Base-by-base conservation (phyloP, 2,329 filamentous ascomycete species). In the Alternaria sp. region DNA sequence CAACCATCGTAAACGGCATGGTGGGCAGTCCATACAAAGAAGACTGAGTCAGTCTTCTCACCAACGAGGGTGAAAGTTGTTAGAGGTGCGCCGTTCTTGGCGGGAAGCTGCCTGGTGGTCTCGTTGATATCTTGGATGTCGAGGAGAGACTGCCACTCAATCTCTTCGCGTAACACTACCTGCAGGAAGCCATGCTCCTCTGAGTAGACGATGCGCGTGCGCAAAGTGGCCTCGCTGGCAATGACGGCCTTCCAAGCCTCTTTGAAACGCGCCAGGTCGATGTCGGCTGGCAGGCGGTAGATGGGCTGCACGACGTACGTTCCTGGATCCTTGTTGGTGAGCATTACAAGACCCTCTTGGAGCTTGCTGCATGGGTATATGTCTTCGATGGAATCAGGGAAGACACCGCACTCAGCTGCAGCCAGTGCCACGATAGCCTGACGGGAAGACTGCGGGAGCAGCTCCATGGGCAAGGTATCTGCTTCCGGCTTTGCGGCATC, bases 161-260 rank as follows among this genome's bases (percentile, higher is more conserved):
- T 61, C 8, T 58, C 58, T 23, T 74, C 71, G 23, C 67, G 67
- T 15, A 78, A 46, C 2, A 78, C 76, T n/a, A 77, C 72, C 52
- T 79, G 77, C 4, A 79, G 13, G 55, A 77, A 78, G 12, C 76
- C 77, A 49, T 63, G 68, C n/a, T 71, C 57, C 19, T 77, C 74
- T 7, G 70, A 73, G 36, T 74, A 73, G 5, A 78, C 66, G 26
- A 79, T 71, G 5, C 84, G 80, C 23, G 84, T 86, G 19, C 85
- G 79, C 8, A 86, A 73, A 30, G 85, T 84, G 21, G 82, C 79
- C 46, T 83, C 76, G 26, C 80, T 75, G 4, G 78, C 70, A 15
- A 84, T 79, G 17, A 82, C 79, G 6, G 73, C 73, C 54, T 83
- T 78, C 83, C 84, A 86, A 1, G 84, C 80, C 11, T 75, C 61